These are phyloP conservation scores for Cyberlindnera euphorbiae DNA, from an alignment of 805 yeast genomes.

Conservation along the genomic window DNA sequence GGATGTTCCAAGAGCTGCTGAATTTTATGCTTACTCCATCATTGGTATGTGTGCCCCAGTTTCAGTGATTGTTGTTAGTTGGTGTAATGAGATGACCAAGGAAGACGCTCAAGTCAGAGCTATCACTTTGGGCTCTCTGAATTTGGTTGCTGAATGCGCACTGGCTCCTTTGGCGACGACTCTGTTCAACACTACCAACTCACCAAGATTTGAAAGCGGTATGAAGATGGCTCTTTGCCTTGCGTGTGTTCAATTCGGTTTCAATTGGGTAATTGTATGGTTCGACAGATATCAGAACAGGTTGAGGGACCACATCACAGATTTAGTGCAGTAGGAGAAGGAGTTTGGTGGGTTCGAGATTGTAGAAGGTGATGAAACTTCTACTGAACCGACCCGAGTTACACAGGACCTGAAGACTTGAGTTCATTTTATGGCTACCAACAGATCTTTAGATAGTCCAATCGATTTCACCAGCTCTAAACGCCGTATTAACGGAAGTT, in stretches of 20 bases:
- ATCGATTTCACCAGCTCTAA: no score
- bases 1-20: constrained; percentile 17
- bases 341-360: no score
- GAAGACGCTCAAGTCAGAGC: constrained; percentile 25
- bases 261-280: constrained; percentile 15
- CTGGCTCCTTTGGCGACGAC: constrained; percentile 16
- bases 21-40: constrained; percentile 15
- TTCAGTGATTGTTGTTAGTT: constrained; percentile 18
- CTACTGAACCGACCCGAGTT: no score
- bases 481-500: no score
- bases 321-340: no score
- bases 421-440: no score
- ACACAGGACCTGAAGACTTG: no score
- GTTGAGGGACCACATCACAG: constrained; percentile 15
- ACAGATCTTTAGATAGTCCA: no score
- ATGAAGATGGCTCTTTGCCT: constrained; percentile 13
- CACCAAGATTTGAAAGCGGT: constrained; percentile 17
- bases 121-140: constrained; percentile 21
- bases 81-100: constrained; percentile 23
- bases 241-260: constrained; percentile 10
- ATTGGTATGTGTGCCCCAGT: constrained; percentile 16
- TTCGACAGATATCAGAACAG: constrained; percentile 22
- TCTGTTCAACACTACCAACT: constrained; percentile 18
- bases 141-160: constrained; percentile 15
- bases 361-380: no score